These are phyloP conservation scores for Stephania yunnanensis DNA, from an alignment of 164 flowering plant species.

Conservation along the genomic window DNA sequence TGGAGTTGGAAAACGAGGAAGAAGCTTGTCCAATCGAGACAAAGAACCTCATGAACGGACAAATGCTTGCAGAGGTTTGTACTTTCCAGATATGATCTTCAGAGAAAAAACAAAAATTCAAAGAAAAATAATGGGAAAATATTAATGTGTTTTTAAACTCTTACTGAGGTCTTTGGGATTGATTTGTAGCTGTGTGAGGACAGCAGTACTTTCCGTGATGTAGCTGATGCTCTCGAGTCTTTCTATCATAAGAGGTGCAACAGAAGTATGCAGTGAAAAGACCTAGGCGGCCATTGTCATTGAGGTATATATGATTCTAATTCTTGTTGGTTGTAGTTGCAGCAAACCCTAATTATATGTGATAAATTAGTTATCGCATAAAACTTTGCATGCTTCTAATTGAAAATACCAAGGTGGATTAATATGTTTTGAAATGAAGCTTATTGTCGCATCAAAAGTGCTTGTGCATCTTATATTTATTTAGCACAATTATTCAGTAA, in stretches of 20 bases:
- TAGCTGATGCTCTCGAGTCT: constrained; percentile 2
- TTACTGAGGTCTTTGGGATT: not conserved
- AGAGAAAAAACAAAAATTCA: not conserved
- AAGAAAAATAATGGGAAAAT: not conserved
- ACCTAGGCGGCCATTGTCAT: constrained; percentile 1
- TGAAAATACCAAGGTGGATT: not conserved
- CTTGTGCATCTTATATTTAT: no score
- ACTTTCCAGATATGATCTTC: not conserved
- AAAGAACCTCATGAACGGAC: constrained; percentile 65
- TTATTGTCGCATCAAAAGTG: no score
- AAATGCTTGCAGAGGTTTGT: constrained; percentile 73
- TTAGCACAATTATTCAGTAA: no score
- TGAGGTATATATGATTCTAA: constrained; percentile 5
- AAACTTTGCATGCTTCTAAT: not conserved
- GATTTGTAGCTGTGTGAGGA: not conserved
- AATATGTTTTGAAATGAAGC: not conserved
- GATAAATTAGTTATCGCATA: not conserved
- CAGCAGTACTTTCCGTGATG: not conserved
- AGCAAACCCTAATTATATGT: not conserved
- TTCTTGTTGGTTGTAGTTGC: not conserved
- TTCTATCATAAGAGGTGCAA: constrained; percentile 6
- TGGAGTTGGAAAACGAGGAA: constrained; percentile 65
- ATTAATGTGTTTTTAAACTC: not conserved
- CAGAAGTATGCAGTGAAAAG: not conserved
- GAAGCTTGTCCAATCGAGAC: constrained; percentile 66